Percentiles rank a stretch among this genome's conserved stretches.
Conservation (phyloP, 768 basidiomycete genomes). For the Pleurotus eryngii region DNA sequence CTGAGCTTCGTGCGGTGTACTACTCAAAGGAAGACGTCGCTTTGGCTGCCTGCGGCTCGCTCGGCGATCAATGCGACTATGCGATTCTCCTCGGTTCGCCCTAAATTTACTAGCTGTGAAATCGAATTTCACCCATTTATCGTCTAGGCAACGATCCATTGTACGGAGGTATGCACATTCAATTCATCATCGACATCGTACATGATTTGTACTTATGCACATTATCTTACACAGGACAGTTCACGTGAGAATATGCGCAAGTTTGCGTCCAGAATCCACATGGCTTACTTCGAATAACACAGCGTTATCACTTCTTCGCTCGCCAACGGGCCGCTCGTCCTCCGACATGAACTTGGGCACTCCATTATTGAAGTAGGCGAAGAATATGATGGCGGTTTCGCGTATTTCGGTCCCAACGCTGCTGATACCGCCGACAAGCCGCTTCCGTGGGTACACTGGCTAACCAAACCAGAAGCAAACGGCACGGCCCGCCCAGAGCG, state of each 20-base stretch:
- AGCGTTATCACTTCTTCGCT: conserved; percentile 76
- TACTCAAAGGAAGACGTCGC: conserved; percentile 67
- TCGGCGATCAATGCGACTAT: conserved; percentile 67
- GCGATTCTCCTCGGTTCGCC: conserved; percentile 66
- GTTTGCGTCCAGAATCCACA: background rate
- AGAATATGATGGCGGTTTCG: conserved; percentile 78
- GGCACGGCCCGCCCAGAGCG: conserved; percentile 49
- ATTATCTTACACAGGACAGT: conserved; percentile 46
- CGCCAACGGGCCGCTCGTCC: conserved; percentile 69
- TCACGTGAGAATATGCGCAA: conserved; percentile 51
- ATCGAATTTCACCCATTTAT: no score
- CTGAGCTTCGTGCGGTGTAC: conserved; percentile 72
- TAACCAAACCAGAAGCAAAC: conserved; percentile 33
- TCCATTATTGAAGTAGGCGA: conserved; percentile 78
- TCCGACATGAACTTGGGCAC: conserved; percentile 80
- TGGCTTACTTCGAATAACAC: conserved; percentile 1
- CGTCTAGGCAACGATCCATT: conserved; percentile 67
- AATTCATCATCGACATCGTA: background rate
- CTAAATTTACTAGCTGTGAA: background rate
- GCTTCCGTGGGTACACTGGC: conserved; percentile 73
- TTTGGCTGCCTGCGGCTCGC: conserved; percentile 59
- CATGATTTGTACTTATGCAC: background rate
- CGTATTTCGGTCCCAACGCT: conserved; percentile 70
- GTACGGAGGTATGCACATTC: conserved; percentile 58
- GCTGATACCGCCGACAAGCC: conserved; percentile 37